A percentile compares a stretch with the other conserved stretches of the same genome.
These are phyloP conservation scores for Geotrichum australiense DNA, from an alignment of 1,139 yeast species.

Conservation along the genomic window DNA sequence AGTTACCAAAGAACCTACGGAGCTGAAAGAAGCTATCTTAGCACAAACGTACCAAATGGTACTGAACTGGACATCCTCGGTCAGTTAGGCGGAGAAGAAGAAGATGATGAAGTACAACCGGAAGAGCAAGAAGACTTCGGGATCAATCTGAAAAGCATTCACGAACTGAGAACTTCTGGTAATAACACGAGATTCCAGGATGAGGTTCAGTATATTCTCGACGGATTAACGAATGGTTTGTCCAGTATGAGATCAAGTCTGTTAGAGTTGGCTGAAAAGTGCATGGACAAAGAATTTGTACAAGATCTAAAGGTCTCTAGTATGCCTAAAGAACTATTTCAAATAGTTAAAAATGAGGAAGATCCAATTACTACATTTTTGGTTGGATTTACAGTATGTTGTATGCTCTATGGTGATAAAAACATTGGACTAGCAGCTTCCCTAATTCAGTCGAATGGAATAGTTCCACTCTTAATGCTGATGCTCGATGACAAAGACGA, in stretches of 20 bases:
- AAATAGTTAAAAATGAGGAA: constrained; percentile 12
- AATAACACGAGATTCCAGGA: constrained; percentile 32
- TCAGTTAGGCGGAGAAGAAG: constrained; percentile 15
- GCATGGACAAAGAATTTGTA: constrained; percentile 26
- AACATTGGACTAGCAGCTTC: constrained; percentile 19
- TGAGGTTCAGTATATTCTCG: constrained; percentile 36
- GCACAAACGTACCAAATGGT: constrained; percentile 4
- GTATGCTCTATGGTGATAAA: constrained; percentile 14
- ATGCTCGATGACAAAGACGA: constrained; percentile 22
- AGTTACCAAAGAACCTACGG: constrained; percentile 14
- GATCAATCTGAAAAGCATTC: constrained; percentile 23
- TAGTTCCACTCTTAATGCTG: constrained; percentile 18
- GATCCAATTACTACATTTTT: constrained; percentile 17
- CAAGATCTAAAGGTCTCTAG: constrained; percentile 21
- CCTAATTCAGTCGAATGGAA: constrained; percentile 12
- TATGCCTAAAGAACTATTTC: constrained; percentile 21
- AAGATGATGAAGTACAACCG: constrained; percentile 11
- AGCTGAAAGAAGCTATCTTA: constrained; percentile 13
- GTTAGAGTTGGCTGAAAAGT: constrained; percentile 29
- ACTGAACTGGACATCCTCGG: constrained; percentile 10
- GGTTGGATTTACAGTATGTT: constrained; percentile 15
- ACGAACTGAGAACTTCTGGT: constrained; percentile 38
- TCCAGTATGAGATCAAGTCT: constrained; percentile 22
- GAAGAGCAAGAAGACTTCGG: constrained; percentile 14
- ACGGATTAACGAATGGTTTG: constrained; percentile 29